These are phyloP conservation scores for Lodderomyces jiufengensis DNA, from an alignment of 1,139 yeast species.

Conservation along the genomic window DNA sequence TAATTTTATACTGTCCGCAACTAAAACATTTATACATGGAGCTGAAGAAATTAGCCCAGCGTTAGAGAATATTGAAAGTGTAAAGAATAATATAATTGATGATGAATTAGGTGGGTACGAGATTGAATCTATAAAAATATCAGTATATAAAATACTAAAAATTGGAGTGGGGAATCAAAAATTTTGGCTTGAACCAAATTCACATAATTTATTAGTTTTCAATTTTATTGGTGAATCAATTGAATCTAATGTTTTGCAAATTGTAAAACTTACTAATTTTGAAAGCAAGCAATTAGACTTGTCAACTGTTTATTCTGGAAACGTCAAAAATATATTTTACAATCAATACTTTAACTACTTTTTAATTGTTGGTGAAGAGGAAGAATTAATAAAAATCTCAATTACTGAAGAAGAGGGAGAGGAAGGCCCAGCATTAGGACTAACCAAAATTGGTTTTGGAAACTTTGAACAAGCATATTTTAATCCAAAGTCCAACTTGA, in stretches of 20 bases:
- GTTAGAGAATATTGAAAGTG: conserved; percentile 39
- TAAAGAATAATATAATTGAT: conserved; percentile 27
- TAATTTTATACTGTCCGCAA: conserved; percentile 33
- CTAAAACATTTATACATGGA: conserved; percentile 31
- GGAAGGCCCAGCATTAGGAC: conserved; percentile 14
- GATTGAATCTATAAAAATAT: conserved; percentile 28
- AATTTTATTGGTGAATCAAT: conserved; percentile 20
- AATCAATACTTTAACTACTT: conserved; percentile 29
- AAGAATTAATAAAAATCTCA: conserved; percentile 29
- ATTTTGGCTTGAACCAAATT: conserved; percentile 39
- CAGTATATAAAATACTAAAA: conserved; percentile 34
- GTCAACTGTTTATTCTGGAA: conserved; percentile 28
- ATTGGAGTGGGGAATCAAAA: conserved; percentile 31
- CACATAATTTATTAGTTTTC: conserved; percentile 35
- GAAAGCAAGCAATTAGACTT: conserved; percentile 29
- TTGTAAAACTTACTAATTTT: conserved; percentile 33
- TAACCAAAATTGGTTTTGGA: conserved; percentile 14
- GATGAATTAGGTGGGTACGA: conserved; percentile 28
- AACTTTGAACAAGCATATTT: conserved; percentile 14
- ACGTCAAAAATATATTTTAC: conserved; percentile 23
- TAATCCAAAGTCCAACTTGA: conserved; percentile 26
- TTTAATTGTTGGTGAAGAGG: conserved; percentile 25
- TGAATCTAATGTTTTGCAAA: conserved; percentile 23
- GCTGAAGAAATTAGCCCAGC: conserved; percentile 19
- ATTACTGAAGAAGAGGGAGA: conserved; percentile 15